Conservation (phyloP, 305 asterid genomes). For the Fraxinus sp. region DNA sequence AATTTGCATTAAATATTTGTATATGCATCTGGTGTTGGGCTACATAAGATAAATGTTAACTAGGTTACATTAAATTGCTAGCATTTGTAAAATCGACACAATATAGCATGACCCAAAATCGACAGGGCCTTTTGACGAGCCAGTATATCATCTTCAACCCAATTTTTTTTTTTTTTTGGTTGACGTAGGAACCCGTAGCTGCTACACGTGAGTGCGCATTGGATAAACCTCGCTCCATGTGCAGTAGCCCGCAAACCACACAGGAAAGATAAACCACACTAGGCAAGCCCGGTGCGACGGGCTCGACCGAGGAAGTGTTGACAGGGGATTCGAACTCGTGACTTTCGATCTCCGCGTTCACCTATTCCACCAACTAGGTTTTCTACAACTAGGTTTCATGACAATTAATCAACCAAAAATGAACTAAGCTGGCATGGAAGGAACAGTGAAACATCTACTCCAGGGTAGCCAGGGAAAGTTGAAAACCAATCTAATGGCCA, state of each 20-base stretch:
- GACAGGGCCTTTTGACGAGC: not conserved
- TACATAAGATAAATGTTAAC: not conserved
- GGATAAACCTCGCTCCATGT: too few relatives aligned
- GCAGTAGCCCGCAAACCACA: too few relatives aligned
- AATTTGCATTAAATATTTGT: not conserved
- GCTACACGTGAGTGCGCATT: too few relatives aligned
- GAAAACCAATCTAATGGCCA: not conserved
- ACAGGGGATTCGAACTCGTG: too few relatives aligned
- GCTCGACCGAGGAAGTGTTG: too few relatives aligned
- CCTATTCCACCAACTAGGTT: not conserved
- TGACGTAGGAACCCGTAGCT: too few relatives aligned
- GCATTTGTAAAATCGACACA: not conserved
- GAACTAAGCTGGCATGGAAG: not conserved
- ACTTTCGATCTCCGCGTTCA: too few relatives aligned
- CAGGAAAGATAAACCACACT: too few relatives aligned
- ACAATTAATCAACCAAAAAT: not conserved
- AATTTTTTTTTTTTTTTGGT: slow-evolving; percentile 16
- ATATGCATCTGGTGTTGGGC: not conserved
- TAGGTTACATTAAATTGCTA: not conserved
- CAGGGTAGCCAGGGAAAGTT: not conserved
- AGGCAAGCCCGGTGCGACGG: too few relatives aligned
- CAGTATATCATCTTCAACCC: slow-evolving; percentile 14
- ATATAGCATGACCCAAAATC: not conserved
- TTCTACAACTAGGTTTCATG: slow-evolving; percentile 14
- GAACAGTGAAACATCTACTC: not conserved